These are phyloP conservation scores for Schrenkiella parvula DNA, from an alignment of 345 rosid species.

Conservation along the genomic window DNA sequence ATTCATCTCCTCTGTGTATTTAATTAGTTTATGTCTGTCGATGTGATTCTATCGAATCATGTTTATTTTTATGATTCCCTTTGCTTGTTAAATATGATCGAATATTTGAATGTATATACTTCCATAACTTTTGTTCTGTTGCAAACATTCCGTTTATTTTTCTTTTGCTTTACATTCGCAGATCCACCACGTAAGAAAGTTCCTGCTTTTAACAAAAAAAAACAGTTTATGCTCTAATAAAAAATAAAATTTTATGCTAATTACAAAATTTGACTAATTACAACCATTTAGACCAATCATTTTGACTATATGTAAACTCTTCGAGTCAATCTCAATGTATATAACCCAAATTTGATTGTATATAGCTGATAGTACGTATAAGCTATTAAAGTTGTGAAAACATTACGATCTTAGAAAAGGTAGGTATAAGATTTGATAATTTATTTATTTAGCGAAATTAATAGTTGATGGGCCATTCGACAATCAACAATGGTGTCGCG, in stretches of 20 bases:
- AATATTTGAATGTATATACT: neutral
- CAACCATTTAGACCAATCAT: no score
- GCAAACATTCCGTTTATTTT: neutral
- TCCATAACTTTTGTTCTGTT: neutral
- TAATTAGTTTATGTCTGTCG: neutral
- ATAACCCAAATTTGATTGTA: no score
- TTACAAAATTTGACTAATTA: no score
- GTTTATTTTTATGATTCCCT: neutral
- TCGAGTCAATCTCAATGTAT: no score
- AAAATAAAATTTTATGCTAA: no score
- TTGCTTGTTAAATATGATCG: neutral
- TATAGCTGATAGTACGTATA: no score
- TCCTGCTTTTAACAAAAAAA: neutral
- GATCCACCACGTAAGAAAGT: neutral
- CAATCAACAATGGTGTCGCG: neutral
- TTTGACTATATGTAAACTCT: no score
- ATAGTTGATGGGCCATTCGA: conserved; percentile 9
- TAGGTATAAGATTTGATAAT: neutral
- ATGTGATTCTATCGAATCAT: neutral
- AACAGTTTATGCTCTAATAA: no score
- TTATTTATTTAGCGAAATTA: neutral
- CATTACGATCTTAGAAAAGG: no score
- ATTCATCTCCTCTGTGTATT: neutral
- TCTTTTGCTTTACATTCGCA: neutral
- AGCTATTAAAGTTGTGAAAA: no score